Evolutionary conservation across 352 stramenopile genomes (phyloP).

Genomic region (Globisporangium lucens): DNA sequence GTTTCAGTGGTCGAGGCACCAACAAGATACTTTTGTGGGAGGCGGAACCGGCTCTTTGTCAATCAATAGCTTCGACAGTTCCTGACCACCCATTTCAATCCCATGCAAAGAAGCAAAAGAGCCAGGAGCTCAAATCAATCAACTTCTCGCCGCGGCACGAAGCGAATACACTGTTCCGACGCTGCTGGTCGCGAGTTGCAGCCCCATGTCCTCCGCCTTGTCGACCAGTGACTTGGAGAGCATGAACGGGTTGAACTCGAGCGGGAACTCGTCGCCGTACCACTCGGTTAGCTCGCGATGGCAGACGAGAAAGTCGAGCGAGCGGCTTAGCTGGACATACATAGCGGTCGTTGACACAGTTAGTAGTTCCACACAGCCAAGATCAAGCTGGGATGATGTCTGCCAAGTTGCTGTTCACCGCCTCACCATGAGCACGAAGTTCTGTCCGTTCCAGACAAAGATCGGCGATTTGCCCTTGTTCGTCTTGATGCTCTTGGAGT

Average conservation of each 20-base stretch:
- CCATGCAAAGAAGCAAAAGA: neutral
- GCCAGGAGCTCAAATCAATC: neutral
- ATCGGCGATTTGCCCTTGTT: conserved; percentile 9
- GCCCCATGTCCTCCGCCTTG: conserved; percentile 32
- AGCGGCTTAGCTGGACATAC: conserved; percentile 34
- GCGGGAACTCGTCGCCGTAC: conserved; percentile 75
- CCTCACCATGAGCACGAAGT: conserved; percentile 41
- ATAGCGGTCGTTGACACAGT: neutral
- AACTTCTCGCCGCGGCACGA: conserved; percentile 27
- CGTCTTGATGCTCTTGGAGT: neutral
- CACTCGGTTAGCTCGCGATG: conserved; percentile 44
- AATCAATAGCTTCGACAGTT: neutral
- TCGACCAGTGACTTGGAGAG: conserved; percentile 45
- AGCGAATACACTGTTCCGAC: conserved; percentile 21
- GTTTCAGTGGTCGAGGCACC: conserved; percentile 1
- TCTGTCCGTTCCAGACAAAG: conserved; percentile 58
- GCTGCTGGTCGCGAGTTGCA: conserved; percentile 19
- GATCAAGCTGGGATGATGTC: conserved; percentile 18
- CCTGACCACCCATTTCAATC: neutral
- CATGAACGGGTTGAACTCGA: conserved; percentile 69
- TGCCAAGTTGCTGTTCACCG: too few species aligned
- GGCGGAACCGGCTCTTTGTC: neutral
- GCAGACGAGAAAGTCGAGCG: conserved; percentile 46
- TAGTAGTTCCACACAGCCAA: neutral
- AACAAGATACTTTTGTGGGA: conserved; percentile 6